phyloP scores from a whole-genome alignment of 2,329 filamentous ascomycete species.

The Aureobasidium leucospermi region DNA sequence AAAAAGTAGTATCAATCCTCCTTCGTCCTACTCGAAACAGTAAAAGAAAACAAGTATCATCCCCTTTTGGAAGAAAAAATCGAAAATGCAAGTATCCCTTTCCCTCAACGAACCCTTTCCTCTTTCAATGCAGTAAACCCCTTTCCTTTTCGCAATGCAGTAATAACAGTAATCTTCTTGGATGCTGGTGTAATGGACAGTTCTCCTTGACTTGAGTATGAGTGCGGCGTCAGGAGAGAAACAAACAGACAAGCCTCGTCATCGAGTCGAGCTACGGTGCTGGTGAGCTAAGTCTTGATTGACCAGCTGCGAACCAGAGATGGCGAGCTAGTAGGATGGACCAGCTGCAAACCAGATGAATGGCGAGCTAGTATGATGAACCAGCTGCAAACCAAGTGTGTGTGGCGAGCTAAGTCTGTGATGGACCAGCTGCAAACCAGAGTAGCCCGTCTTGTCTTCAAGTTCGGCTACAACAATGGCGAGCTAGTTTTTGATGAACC shows the following conservation, averaged over 20 bases:
- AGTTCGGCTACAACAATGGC: not conserved
- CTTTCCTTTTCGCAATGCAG: too few relatives aligned
- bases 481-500: not conserved
- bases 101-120: not conserved
- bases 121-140: not conserved
- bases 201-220: not conserved
- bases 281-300: not conserved
- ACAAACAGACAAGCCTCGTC: not conserved
- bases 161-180: too few relatives aligned
- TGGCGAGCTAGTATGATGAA: not conserved
- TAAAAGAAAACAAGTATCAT: too few relatives aligned
- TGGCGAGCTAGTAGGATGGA: not conserved
- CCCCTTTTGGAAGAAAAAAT: too few relatives aligned
- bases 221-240: not conserved
- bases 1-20: not conserved
- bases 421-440: not conserved
- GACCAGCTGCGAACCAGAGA: not conserved
- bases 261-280: too few relatives aligned
- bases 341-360: conserved; percentile 1
- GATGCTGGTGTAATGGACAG: not conserved
- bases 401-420: not conserved
- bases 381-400: conserved; percentile 7
- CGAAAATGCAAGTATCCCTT: too few relatives aligned
- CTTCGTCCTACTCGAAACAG: not conserved
- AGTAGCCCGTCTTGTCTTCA: not conserved